A percentile compares a stretch with the other conserved stretches of the same genome.
These are phyloP conservation scores for Dalechampia spathulata DNA, from an alignment of 441 rosid species.

Conservation along the genomic window DNA sequence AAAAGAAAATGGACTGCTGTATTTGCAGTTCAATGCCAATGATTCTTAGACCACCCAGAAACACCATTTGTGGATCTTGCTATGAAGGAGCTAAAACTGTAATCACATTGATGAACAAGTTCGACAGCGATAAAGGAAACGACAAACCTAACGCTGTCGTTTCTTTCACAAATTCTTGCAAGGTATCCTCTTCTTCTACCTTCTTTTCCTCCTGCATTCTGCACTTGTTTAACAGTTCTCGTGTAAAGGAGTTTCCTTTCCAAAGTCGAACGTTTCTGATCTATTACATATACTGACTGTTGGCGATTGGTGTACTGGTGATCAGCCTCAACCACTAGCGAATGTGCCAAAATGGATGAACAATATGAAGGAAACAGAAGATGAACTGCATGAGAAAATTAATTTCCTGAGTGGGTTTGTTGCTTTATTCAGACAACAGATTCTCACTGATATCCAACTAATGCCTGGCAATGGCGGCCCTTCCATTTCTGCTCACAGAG, in stretches of 20 bases:
- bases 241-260: too few relatives aligned
- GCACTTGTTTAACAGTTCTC: too few relatives aligned
- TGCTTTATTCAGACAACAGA: conserved; percentile 37
- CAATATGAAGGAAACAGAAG: conserved; percentile 50
- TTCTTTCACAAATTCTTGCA: conserved; percentile 41
- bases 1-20: conserved; percentile 62
- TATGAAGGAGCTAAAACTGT: conserved; percentile 56
- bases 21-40: conserved; percentile 68
- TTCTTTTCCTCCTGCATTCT: background rate
- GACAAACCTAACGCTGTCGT: conserved; percentile 10
- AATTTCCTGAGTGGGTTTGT: conserved; percentile 47
- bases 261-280: too few relatives aligned
- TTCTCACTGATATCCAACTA: conserved; percentile 55
- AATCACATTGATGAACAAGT: conserved; percentile 43
- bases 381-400: conserved; percentile 53
- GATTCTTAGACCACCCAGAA: conserved; percentile 76
- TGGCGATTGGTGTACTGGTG: too few relatives aligned
- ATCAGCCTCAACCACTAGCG: conserved; percentile 45
- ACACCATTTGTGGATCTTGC: conserved; percentile 69
- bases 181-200: conserved; percentile 41
- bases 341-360: conserved; percentile 56
- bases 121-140: conserved; percentile 27
- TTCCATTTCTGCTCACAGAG: conserved; percentile 50
- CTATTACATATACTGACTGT: too few relatives aligned
- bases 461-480: conserved; percentile 43